Base-by-base conservation (phyloP, 257 asterid species). In the Marsdenia floribunda region DNA sequence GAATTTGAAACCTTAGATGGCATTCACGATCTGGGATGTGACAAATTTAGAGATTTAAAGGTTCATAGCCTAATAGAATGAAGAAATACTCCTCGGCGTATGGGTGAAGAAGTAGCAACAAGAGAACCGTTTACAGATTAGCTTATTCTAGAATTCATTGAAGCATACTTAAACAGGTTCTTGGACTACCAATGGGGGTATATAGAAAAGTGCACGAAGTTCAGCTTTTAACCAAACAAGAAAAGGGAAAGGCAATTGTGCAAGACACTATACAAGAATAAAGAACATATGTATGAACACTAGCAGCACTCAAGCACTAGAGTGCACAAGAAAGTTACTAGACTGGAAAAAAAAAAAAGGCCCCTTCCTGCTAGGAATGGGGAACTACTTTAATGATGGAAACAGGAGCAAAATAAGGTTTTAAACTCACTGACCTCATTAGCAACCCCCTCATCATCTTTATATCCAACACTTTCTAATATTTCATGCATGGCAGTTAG, bases 381-480 rank as follows among this genome's bases (percentile, higher is more conserved):
- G 47, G 53, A 35, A 18, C 52, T 5, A 47, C 13, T 37, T 58
- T 10, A 24, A 21, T 44, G 26, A 38, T 21, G 21, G 54, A 33
- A 78, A 73, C 4, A 6, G 12, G n/a, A 16, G 5, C 24, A 64
- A 8, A 29, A 29, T n/a, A 47, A 63, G 70, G 63, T 63, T 70
- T 40, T n/a, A 15, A 38, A 76, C 14, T 8, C 44, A 73, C 84
- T 46, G 77, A 85, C 87, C 87, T 86, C 89, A 68, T 73, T 79
- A 18, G 86, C 77, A 29, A 75, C 75, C 69, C 83, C 84, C 67
- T 83, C 86, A 8, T 86, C 86, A 70, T 86, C 89, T 74, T 73
- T 83, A 83, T 86, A 86, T 60, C 89, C 89, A 70, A 61, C 77
- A 8, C 79, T 86, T 79, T 86, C 86, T 67, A 86, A 54, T 71